Evolutionary conservation across 169 alveolate genomes (phyloP).

Genomic region (Plasmodium ovale): DNA sequence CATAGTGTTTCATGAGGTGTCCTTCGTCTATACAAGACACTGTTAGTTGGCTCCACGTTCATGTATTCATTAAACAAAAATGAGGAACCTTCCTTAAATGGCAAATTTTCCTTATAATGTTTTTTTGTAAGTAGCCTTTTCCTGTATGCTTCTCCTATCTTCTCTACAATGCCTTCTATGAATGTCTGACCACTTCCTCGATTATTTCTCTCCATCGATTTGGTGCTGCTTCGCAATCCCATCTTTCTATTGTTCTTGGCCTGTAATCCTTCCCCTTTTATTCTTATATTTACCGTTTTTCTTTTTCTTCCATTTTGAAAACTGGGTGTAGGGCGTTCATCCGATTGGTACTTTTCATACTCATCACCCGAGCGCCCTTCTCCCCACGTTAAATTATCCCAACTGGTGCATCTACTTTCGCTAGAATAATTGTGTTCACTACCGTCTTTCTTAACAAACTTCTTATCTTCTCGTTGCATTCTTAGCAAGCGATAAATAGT

Average conservation of each 20-base stretch:
- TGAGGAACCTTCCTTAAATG: slow-evolving; percentile 2
- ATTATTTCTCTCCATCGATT: neutral
- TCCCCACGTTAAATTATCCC: neutral
- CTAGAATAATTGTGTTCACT: too few relatives aligned
- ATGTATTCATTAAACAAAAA: slow-evolving; percentile 45
- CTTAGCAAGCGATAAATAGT: too few relatives aligned
- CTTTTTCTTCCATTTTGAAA: neutral
- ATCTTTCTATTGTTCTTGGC: slow-evolving; percentile 16
- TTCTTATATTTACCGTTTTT: slow-evolving; percentile 18
- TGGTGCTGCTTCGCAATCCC: neutral
- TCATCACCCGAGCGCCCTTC: neutral
- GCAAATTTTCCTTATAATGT: neutral
- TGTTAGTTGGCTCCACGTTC: slow-evolving; percentile 58
- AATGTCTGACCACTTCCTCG: slow-evolving; percentile 18
- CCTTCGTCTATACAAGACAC: slow-evolving; percentile 69
- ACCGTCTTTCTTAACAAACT: too few relatives aligned
- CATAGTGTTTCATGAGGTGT: slow-evolving; percentile 50
- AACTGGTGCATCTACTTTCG: too few relatives aligned
- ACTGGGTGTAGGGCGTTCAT: slow-evolving; percentile 17
- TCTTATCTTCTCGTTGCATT: too few relatives aligned
- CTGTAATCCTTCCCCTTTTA: neutral
- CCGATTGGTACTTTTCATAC: neutral
- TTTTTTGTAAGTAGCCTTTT: slow-evolving; percentile 8
- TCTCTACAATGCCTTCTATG: slow-evolving; percentile 15
- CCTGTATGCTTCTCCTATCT: slow-evolving; percentile 33